Evolutionary conservation across 306 rosid species (phyloP).

Genomic region (Casuarina cunninghamiana): DNA sequence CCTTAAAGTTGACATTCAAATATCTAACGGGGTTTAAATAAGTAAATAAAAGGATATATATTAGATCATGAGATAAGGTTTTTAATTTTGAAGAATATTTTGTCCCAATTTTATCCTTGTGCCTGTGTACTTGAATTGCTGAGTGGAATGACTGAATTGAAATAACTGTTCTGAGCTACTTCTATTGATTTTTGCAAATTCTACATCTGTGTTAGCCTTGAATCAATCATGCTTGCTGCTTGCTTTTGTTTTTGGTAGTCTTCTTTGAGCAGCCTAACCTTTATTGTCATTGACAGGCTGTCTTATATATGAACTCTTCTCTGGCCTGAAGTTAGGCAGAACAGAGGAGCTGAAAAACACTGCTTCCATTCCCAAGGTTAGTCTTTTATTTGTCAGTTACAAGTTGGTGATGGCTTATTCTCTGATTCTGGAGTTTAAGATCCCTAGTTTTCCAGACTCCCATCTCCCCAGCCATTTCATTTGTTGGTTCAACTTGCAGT

Average conservation of each 20-base stretch:
- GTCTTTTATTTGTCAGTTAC: constrained; percentile 22
- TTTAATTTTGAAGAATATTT: not conserved
- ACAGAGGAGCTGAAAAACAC: constrained; percentile 96
- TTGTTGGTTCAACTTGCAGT: constrained; percentile 16
- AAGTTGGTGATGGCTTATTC: constrained; percentile 11
- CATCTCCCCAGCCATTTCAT: not conserved
- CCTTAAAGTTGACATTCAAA: not conserved
- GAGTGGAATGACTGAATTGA: not conserved
- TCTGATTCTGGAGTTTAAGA: constrained; percentile 6
- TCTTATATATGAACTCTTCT: constrained; percentile 89
- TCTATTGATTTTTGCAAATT: constrained; percentile 20
- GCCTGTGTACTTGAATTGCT: not conserved
- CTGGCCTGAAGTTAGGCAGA: constrained; percentile 78
- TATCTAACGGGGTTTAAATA: not conserved
- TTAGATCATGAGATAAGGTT: not conserved
- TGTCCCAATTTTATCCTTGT: not conserved
- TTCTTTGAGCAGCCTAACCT: constrained; percentile 23
- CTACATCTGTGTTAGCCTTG: constrained; percentile 23
- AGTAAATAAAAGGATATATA: not conserved
- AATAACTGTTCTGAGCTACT: constrained; percentile 15
- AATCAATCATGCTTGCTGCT: constrained; percentile 7
- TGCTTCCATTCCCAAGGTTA: constrained; percentile 89
- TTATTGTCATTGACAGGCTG: constrained; percentile 61
- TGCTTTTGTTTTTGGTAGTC: constrained; percentile 6
- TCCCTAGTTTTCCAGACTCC: not conserved